Evolutionary conservation across 768 basidiomycete species (phyloP), one percentile per base, ranked within the genome.

Genomic region (Grammothele lineata): DNA sequence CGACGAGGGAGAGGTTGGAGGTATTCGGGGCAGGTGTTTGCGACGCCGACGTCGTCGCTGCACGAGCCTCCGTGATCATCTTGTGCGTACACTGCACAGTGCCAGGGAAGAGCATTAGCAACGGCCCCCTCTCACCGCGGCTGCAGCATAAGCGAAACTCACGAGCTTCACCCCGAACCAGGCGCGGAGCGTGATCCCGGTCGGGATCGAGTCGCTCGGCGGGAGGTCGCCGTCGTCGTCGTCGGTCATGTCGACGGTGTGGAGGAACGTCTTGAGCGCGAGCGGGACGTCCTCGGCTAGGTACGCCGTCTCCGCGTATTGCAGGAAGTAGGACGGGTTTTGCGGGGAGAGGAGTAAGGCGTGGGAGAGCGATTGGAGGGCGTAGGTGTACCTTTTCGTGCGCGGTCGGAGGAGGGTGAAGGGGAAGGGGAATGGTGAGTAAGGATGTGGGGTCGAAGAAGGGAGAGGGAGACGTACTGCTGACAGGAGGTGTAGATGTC

Each of bases 91-190:
- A 86, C 87, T 88, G 47, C 19, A 21, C 15, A 9, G 30, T 32
- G 15, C 15, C 9, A n/a, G n/a, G n/a, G n/a, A n/a, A n/a, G n/a
- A n/a, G n/a, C n/a, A n/a, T n/a, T n/a, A n/a, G n/a, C n/a, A n/a
- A n/a, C 8, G 8, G 8, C 8, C 9, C 30, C 30, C 30, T 8
- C 30, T 9, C 9, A 19, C 9, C 35, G 18, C 12, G 15, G n/a
- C 7, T 36, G 35, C 15, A 30, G 24, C 21, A 40, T 30, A 9
- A 47, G 33, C 43, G 27, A 18, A 9, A 72, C 83, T 36, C 55
- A 92, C 91, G 36, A 87, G 71, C 61, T 91, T 90, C 27, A 90
- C 76, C 4, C 90, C 90, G 62, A 80, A 82, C 91, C 90, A 92
- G 6, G 88, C 87, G 22, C 89, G 70, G 32, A 87, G 68, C 15